Evolutionary conservation across 495 filamentous ascomycete species (phyloP), one percentile per base, ranked within the genome.

Genomic region (Lentithecium fluviatile): DNA sequence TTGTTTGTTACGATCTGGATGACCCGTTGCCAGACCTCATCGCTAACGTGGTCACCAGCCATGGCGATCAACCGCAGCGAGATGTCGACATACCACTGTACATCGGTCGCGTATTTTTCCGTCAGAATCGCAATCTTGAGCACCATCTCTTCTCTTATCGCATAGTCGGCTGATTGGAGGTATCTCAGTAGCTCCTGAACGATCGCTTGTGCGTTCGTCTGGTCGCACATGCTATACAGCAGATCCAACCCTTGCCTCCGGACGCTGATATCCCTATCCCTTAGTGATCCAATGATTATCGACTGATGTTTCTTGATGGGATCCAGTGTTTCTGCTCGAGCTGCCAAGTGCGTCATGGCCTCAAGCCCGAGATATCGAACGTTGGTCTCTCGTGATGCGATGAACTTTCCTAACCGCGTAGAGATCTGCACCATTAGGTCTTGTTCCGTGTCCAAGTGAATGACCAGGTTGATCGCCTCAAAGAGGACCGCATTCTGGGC

Each of bases 1-100:
- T 99, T 99, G 76, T 99, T 99, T 37, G 95, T 97, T 58, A 99
- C 92, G 66, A 99, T 97, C 73, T 97, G 95, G 63, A 96, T 97
- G 55, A 99, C 92, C 65, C 95, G 86, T 65, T 99, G 95, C 95
- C 95, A 99, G 23, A 99, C 95, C 76, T 99, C 95, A 54, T 99
- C 95, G 73, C 93, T 97, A 54, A 99, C 93, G 75, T 98, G 95
- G 68, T 99, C 95, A 60, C 95, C 95, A 10, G 95, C 95, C 80
- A 97, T 88, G 24, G 95, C 91, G 56, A 99, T 89, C 25, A 99
- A 83, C 51, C 93, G 88, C 63, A 99, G 77, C 3, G 94, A 96
- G 59, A 97, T 96, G 70, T 99, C 91, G 56, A 99, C 95, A 76
- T 99, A 99, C 95, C 95, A 99, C 72, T 96, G 91, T 15, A 95